Evolutionary conservation across 2,329 filamentous ascomycete genomes (phyloP), one percentile per base, ranked within the genome.

Genomic region (Dothidotthia symphoricarpi): DNA sequence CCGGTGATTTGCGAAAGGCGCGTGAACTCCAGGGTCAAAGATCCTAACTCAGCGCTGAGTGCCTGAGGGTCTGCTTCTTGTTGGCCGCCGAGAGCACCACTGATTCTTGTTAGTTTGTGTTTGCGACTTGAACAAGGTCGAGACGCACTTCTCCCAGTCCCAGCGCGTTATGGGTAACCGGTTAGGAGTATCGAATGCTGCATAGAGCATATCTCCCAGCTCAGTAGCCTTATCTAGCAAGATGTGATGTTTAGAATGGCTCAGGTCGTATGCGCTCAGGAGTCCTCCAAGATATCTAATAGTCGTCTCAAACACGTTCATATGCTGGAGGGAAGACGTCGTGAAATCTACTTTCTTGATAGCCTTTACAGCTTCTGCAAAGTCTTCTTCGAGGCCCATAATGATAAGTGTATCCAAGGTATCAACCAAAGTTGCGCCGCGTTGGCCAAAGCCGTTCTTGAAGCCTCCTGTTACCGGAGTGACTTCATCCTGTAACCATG

Each of bases 381-480:
- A 82, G 22, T 83, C 80, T 1, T 74, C 66, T 22, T 71, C 63
- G 28, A 82, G 60, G 6, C 64, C 78, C 78, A 83, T 81, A 30
- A 84, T 82, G 70, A 74, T 77, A 2, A 83, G 71, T 0, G 79
- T 81, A 43, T 83, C 80, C 34, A 83, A 68, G 0, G 73, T 66
- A 53, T 84, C 81, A 16, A 83, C 73, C 33, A 83, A 59, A 0
- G 79, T 81, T 3, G 78, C 80, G 1, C 71, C 78, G 72, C 77
- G 80, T 16, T 74, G 73, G 8, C 75, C 75, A 49, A 78, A 78
- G 0, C 64, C 62, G 38, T 75, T 70, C 40, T 69, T 74, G 13
- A 56, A 67, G n/a, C 55, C 53, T 27, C 74, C 75, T 13, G 68
- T 68, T 3, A 79, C 63, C 9, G 76, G 76, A 16, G 61, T 55